Evolutionary conservation across 495 filamentous ascomycete genomes (phyloP).

Genomic region (Choiromyces venosus): DNA sequence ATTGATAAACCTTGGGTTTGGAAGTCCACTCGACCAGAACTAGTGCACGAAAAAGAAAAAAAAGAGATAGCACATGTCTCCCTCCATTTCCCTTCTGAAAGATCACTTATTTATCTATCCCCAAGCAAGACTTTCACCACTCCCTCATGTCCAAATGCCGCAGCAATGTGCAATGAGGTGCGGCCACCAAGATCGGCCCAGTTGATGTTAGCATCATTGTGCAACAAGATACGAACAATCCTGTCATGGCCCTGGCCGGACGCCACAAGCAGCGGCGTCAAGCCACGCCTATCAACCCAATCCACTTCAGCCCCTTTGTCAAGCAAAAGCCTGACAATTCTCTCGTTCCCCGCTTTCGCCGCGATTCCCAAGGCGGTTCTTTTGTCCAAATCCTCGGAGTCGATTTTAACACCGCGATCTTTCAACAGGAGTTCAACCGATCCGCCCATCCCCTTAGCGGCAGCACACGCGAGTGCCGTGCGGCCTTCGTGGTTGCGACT

Average conservation of each 20-base stretch:
- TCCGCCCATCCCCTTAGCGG: neutral
- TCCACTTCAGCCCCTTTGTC: slow-evolving; percentile 40
- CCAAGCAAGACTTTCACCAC: slow-evolving; percentile 18
- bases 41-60: neutral
- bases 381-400: slow-evolving; percentile 28
- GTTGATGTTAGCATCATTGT: slow-evolving; percentile 25
- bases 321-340: slow-evolving; percentile 33
- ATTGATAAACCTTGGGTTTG: neutral
- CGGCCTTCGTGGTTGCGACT: neutral
- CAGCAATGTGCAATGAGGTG: slow-evolving; percentile 31
- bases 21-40: too few species aligned
- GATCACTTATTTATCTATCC: neutral
- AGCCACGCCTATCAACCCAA: slow-evolving; percentile 30
- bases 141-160: slow-evolving; percentile 21
- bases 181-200: slow-evolving; percentile 21
- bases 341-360: slow-evolving; percentile 26
- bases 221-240: slow-evolving; percentile 23
- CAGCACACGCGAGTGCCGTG: neutral
- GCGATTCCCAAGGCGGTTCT: slow-evolving; percentile 40
- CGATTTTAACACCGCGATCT: slow-evolving; percentile 13
- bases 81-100: neutral
- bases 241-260: slow-evolving; percentile 28
- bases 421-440: neutral
- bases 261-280: slow-evolving; percentile 39
- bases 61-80: neutral